A percentile compares a stretch with the other conserved stretches of the same genome.
Evolutionary conservation across 371 early-diverging fungal genomes (phyloP).

Genomic region (Antonospora locustae): DNA sequence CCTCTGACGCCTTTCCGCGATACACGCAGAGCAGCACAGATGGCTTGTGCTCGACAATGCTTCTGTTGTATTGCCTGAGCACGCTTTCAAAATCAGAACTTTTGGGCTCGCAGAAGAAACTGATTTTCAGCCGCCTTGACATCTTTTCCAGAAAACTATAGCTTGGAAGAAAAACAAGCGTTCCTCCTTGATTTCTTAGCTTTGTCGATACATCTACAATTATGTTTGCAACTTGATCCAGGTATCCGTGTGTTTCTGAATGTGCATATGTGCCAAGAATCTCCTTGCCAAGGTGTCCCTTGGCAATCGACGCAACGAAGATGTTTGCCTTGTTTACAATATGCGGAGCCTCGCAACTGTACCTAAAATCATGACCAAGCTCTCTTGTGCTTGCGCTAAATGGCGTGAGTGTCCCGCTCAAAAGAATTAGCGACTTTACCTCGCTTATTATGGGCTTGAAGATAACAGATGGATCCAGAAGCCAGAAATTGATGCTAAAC

Average conservation of each 20-base stretch:
- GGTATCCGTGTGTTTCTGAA: conserved; percentile 56
- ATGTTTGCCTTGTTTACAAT: conserved; percentile 22
- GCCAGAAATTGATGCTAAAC: conserved; percentile 46
- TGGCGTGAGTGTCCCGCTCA: conserved; percentile 70
- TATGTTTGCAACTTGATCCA: conserved; percentile 60
- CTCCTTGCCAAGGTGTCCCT: conserved; percentile 25
- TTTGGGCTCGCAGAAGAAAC: conserved; percentile 52
- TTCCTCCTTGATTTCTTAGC: conserved; percentile 55
- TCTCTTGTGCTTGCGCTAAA: conserved; percentile 55
- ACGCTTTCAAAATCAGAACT: conserved; percentile 57
- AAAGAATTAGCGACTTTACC: conserved; percentile 61
- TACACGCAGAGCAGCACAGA: conserved; percentile 60
- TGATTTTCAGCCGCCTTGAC: conserved; percentile 44
- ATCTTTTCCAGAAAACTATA: conserved; percentile 56
- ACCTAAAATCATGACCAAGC: conserved; percentile 22
- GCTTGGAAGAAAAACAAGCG: conserved; percentile 59
- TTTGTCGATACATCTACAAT: conserved; percentile 45
- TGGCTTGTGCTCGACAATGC: conserved; percentile 47
- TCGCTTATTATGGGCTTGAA: conserved; percentile 46
- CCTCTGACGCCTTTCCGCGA: conserved; percentile 78
- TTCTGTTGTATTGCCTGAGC: conserved; percentile 53
- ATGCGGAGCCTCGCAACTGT: conserved; percentile 39
- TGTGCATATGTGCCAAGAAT: conserved; percentile 56
- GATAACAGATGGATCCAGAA: conserved; percentile 55
- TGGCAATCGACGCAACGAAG: conserved; percentile 18